phyloP scores from a whole-genome alignment of 495 filamentous ascomycete species.

The Chaetomium cochliodes region DNA sequence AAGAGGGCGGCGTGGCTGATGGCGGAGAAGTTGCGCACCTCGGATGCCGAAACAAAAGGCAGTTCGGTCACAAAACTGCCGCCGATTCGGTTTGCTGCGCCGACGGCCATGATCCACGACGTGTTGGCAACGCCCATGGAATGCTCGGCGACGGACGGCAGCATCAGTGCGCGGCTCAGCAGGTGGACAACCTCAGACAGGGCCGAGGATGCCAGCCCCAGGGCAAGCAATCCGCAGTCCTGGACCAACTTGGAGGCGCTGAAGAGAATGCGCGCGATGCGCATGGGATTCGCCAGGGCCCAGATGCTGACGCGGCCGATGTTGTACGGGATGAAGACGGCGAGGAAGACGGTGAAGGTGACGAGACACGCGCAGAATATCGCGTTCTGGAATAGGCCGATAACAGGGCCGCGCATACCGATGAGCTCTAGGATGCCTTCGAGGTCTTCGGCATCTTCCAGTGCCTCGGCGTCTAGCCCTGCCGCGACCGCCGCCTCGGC shows the following conservation, averaged over 20 bases:
- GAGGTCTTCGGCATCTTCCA: constrained; percentile 92
- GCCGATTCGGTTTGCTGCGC: constrained; percentile 41
- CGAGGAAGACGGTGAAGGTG: constrained; percentile 75
- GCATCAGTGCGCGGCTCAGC: constrained; percentile 25
- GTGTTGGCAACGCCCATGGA: constrained; percentile 3
- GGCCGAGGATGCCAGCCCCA: constrained; percentile 37
- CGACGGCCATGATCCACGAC: constrained; percentile 28
- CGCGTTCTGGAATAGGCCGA: constrained; percentile 86
- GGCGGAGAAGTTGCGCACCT: constrained; percentile 50
- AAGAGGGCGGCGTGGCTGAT: constrained; percentile 49
- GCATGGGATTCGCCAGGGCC: constrained; percentile 72
- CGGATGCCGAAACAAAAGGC: constrained; percentile 39
- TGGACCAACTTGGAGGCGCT: constrained; percentile 66
- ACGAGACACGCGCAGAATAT: constrained; percentile 91
- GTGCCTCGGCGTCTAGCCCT: constrained; percentile 48
- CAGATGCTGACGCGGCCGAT: constrained; percentile 81
- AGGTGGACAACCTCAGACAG: constrained; percentile 19
- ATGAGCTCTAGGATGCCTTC: constrained; percentile 96
- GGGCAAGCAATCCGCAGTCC: constrained; percentile 43
- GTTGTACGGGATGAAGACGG: constrained; percentile 89
- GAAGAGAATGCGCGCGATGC: constrained; percentile 69
- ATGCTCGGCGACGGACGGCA: constrained; percentile 22
- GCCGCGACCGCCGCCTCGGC: constrained; percentile 45
- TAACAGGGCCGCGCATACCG: constrained; percentile 90
- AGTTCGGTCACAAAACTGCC: constrained; percentile 41